Evolutionary conservation across 2,329 filamentous ascomycete genomes (phyloP), one percentile per base, ranked within the genome.

Genomic region (Nemania sp.): DNA sequence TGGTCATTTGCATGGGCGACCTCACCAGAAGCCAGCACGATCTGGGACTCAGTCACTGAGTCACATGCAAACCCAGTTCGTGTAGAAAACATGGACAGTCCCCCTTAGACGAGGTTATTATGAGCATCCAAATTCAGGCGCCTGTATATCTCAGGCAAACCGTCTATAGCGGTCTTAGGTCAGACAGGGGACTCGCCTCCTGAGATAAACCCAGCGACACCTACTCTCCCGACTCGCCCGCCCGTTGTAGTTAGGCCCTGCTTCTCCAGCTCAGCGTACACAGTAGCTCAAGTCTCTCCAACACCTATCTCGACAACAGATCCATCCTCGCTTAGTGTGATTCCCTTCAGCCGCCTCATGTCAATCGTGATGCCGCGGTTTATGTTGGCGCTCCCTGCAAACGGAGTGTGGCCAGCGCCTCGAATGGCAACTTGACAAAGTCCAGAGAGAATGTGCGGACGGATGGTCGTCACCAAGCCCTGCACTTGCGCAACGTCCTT

Each of bases 301-400:
- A 57, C 60, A 3, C 46, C 60, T 15, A 68, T 65, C 25, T 58
- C 35, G 2, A 65, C 65, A 1, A 50, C 12, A 5, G 49, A 60
- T 18, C 55, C 47, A 13, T 65, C 66, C 12, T 60, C 34, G n/a
- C 35, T 60, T 6, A 68, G n/a, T 7, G 5, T 35, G 29, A 68
- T 57, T 5, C 60, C 62, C 20, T 64, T 62, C 3, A 68, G 57
- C 4, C 53, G 45, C 12, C 62, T 55, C 55, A 62, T 57, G n/a
- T 68, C 63, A 43, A 69, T 61, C 5, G 65, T 67, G n/a, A 68
- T 29, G n/a, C 65, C 66, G 4, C 45, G 21, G n/a, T 65, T 45
- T 3, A 67, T 47, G 40, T 67, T 69, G 25, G 66, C 61, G 25
- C 54, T 62, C 2, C 63, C 65, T 18, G 66, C 49, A 40, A 60